These are phyloP conservation scores for Diaporthe caulivora DNA, from an alignment of 2,329 filamentous ascomycete species.

Conservation along the genomic window DNA sequence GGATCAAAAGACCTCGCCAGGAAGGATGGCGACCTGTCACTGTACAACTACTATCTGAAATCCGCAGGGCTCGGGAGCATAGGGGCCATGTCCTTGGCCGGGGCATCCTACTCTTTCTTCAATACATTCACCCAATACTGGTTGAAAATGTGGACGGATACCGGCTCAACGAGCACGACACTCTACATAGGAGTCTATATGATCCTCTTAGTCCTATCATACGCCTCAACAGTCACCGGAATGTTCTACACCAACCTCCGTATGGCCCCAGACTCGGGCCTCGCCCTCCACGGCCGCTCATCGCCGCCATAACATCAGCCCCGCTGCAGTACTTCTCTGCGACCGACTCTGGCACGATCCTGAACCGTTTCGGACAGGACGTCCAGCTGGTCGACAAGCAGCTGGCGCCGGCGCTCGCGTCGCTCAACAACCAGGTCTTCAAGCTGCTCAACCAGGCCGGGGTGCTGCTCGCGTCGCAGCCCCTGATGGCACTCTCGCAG, in stretches of 20 bases:
- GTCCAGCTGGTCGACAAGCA: slow-evolving; percentile 58
- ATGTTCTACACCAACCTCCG: slow-evolving; percentile 50
- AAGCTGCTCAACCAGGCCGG: slow-evolving; percentile 57
- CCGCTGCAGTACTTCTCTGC: slow-evolving; percentile 55
- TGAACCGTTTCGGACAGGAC: slow-evolving; percentile 61
- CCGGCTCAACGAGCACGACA: slow-evolving; percentile 37
- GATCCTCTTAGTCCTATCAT: slow-evolving; percentile 50
- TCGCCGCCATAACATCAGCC: slow-evolving; percentile 52
- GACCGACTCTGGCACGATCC: slow-evolving; percentile 55
- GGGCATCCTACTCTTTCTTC: slow-evolving; percentile 49
- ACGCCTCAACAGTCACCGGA: slow-evolving; percentile 50
- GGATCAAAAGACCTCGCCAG: slow-evolving; percentile 41
- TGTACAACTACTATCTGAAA: slow-evolving; percentile 54
- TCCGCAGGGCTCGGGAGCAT: slow-evolving; percentile 47
- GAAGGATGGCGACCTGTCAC: slow-evolving; percentile 50
- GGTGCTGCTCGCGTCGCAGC: slow-evolving; percentile 59
- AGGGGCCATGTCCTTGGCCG: slow-evolving; percentile 44
- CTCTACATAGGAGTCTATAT: slow-evolving; percentile 55
- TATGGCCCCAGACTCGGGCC: slow-evolving; percentile 54
- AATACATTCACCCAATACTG: slow-evolving; percentile 54
- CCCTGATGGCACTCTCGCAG: slow-evolving; percentile 59
- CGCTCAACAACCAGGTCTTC: slow-evolving; percentile 52
- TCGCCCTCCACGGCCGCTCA: slow-evolving; percentile 47
- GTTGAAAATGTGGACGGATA: slow-evolving; percentile 55
- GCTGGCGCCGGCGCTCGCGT: slow-evolving; percentile 52